Evolutionary conservation across 2,329 filamentous ascomycete species (phyloP), one percentile per base, ranked within the genome.

Genomic region (Sordariomycetes sp.): DNA sequence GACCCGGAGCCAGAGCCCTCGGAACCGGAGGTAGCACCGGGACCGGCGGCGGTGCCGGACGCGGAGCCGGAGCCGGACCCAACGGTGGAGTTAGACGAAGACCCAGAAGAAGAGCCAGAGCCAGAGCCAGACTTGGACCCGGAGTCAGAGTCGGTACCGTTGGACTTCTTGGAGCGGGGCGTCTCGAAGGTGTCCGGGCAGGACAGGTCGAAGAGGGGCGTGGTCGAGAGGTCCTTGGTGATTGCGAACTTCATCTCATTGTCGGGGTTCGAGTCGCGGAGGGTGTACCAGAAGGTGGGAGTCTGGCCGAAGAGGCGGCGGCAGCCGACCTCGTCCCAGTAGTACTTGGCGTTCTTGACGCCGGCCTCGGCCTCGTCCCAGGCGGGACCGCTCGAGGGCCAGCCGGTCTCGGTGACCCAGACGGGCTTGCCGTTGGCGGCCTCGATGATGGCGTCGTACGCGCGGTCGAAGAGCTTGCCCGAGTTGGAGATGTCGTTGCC

Each of bases 341-440:
- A 96, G 20, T 72, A 79, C 74, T 89, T 77, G 53, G 90, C 89
- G 66, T 92, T 90, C 57, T 77, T 72, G 42, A 73, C 61, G 45
- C 75, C 83, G 6, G 90, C 76, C 10, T 86, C 77, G 52, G 82
- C 88, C 54, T 80, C 67, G 63, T 83, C 84, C 61, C 78, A 72
- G 1, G 73, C 77, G 61, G 79, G 72, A 57, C 90, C 90, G 64
- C 77, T 82, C 57, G 90, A 82, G 55, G 90, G 90, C 82, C 88
- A 94, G 62, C 90, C 90, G n/a, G 89, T 94, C 78, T 95, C 90
- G 32, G 90, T 94, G 61, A 95, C 79, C 88, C 88, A 94, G 63
- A 95, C 80, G 20, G 80, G 75, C 77, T 90, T 92, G 66, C 79
- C 81, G 48, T 77, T 74, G 39, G 81, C 77, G 48, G 76, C 84